Conservation (phyloP, 1,139 yeast genomes). For the Geotrichum aggregatum region DNA sequence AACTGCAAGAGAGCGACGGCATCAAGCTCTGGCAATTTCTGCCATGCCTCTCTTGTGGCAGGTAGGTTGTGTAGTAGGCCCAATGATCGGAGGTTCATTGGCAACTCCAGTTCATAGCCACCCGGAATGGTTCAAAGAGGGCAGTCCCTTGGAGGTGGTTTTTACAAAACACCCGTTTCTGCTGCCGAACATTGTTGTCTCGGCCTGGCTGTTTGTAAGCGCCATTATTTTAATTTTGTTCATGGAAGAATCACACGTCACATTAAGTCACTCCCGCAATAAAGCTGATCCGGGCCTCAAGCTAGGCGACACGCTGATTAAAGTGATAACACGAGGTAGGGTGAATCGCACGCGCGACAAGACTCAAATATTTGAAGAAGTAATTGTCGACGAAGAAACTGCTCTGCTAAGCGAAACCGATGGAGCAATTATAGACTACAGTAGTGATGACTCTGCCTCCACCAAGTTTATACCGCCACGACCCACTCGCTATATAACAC, state of each 20-base stretch:
- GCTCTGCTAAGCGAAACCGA: constrained; percentile 1
- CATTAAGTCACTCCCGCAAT: constrained; percentile 26
- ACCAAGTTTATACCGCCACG: background rate
- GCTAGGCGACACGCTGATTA: constrained; percentile 48
- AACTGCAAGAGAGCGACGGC: constrained; percentile 51
- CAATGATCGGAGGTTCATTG: constrained; percentile 50
- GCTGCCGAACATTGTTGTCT: constrained; percentile 55
- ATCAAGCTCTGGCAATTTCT: constrained; percentile 60
- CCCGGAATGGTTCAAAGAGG: constrained; percentile 32
- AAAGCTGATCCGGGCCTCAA: constrained; percentile 51
- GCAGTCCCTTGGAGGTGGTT: constrained; percentile 28
- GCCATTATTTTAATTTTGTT: constrained; percentile 46
- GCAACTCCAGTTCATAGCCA: constrained; percentile 39
- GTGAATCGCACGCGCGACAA: background rate
- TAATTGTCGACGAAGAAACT: constrained; percentile 19
- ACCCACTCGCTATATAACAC: constrained; percentile 23
- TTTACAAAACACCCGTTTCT: constrained; percentile 53
- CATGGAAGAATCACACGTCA: constrained; percentile 58
- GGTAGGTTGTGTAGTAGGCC: constrained; percentile 56
- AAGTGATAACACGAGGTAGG: constrained; percentile 35
- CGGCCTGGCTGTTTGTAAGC: constrained; percentile 38
- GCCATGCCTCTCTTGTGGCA: constrained; percentile 59
- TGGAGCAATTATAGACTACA: background rate
- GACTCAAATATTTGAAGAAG: background rate
- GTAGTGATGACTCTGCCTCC: background rate